Percentiles rank a stretch among this genome's conserved stretches.
phyloP scores from a whole-genome alignment of 1,139 yeast species.

The Hansenula lynferdii region DNA sequence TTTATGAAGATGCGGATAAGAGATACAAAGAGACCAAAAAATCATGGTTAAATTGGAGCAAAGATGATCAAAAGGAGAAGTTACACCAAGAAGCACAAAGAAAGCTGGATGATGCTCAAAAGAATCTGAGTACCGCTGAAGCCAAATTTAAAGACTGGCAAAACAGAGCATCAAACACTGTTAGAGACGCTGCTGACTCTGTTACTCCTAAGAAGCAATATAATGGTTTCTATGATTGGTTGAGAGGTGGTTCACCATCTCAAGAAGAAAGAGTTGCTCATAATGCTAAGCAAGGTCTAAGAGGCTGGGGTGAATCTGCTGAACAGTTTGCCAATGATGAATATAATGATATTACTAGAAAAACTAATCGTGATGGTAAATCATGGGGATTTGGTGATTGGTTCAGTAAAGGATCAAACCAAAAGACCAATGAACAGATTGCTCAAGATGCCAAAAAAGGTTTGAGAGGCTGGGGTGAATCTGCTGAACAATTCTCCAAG shows the following conservation, averaged over 20 bases:
- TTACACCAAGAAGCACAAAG: constrained; percentile 25
- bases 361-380: constrained; percentile 25
- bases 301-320: constrained; percentile 44
- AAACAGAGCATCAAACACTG: constrained; percentile 14
- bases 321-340: constrained; percentile 36
- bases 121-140: constrained; percentile 21
- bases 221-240: constrained; percentile 21
- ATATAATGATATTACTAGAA: constrained; percentile 24
- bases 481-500: constrained; percentile 34
- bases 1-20: constrained; percentile 23
- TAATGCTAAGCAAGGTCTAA: constrained; percentile 28
- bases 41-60: constrained; percentile 23
- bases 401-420: neutral
- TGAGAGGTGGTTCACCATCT: constrained; percentile 19
- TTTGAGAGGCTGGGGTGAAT: constrained; percentile 41
- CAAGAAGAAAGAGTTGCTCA: constrained; percentile 21
- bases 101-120: constrained; percentile 24
- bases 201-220: neutral
- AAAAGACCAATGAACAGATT: constrained; percentile 20
- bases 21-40: constrained; percentile 21
- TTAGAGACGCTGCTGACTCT: constrained; percentile 5
- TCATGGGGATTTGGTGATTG: constrained; percentile 3
- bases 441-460: constrained; percentile 29
- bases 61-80: constrained; percentile 18
- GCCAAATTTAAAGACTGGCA: constrained; percentile 22